phyloP scores from a whole-genome alignment of 805 yeast species.

The Wickerhamiella kazuoi region DNA sequence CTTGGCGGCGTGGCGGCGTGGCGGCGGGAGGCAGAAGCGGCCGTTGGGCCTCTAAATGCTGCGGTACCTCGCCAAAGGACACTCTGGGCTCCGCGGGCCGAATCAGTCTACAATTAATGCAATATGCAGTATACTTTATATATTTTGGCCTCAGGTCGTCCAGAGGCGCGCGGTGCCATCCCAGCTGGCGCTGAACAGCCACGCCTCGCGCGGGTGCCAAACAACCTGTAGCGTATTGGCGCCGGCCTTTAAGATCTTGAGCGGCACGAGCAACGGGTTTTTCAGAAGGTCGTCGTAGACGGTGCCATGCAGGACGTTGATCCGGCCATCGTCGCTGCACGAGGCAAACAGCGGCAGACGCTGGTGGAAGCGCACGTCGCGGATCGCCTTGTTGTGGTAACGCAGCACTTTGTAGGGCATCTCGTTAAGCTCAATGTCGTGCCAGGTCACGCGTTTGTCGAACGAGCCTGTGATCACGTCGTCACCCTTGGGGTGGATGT shows the following conservation, averaged over 20 bases:
- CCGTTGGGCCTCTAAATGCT: too few relatives aligned
- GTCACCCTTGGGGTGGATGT: slow-evolving; percentile 93
- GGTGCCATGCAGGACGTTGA: slow-evolving; percentile 91
- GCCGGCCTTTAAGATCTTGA: slow-evolving; percentile 70
- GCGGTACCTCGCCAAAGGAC: too few relatives aligned
- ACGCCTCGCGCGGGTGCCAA: slow-evolving; percentile 98
- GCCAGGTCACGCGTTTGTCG: slow-evolving; percentile 94
- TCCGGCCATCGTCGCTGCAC: slow-evolving; percentile 83
- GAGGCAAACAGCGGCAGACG: slow-evolving; percentile 81
- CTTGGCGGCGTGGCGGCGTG: too few relatives aligned
- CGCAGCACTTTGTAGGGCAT: slow-evolving; percentile 92
- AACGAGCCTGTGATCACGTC: slow-evolving; percentile 81
- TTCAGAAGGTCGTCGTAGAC: slow-evolving; percentile 92
- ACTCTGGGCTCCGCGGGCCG: too few relatives aligned
- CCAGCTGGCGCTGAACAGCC: slow-evolving; percentile 95
- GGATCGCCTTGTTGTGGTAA: slow-evolving; percentile 88
- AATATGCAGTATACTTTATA: too few relatives aligned
- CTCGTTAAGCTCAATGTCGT: slow-evolving; percentile 71
- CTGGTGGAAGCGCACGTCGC: slow-evolving; percentile 74
- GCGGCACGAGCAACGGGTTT: slow-evolving; percentile 87
- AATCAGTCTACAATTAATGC: too few relatives aligned
- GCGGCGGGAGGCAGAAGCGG: too few relatives aligned
- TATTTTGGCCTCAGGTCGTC: slow-evolving; percentile 43
- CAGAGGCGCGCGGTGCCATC: slow-evolving; percentile 90
- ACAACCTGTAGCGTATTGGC: slow-evolving; percentile 73